A percentile compares a stretch with the other conserved stretches of the same genome.
Conservation (phyloP, 2,329 filamentous ascomycete genomes). For the Calycina herbarum region DNA sequence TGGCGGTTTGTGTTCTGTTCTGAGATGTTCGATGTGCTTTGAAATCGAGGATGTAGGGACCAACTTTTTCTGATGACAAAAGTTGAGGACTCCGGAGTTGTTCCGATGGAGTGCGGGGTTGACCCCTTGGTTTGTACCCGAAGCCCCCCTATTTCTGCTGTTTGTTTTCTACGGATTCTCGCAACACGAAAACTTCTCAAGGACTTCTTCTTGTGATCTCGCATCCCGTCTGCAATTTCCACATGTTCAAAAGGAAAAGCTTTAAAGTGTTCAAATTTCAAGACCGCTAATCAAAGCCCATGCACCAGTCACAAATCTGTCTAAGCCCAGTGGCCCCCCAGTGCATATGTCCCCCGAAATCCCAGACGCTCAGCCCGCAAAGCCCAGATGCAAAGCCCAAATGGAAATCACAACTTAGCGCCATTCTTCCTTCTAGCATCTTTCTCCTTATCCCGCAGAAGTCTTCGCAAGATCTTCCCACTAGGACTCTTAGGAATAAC, state of each 20-base stretch:
- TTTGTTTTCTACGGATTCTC: background rate
- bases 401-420: slow-evolving; percentile 60
- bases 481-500: slow-evolving; percentile 71
- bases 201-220: too few species aligned
- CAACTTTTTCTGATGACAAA: slow-evolving; percentile 24
- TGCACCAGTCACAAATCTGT: background rate
- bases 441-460: slow-evolving; percentile 74
- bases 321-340: background rate
- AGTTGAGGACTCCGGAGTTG: slow-evolving; percentile 8
- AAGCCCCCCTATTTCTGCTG: background rate
- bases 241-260: background rate
- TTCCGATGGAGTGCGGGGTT: slow-evolving; percentile 3
- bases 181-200: too few species aligned
- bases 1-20: slow-evolving; percentile 5
- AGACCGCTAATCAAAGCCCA: background rate
- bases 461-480: slow-evolving; percentile 70
- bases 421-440: slow-evolving; percentile 63
- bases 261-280: background rate
- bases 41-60: slow-evolving; percentile 19
- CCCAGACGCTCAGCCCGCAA: background rate
- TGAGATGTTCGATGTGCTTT: slow-evolving; percentile 22
- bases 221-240: too few species aligned
- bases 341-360: background rate
- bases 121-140: background rate
- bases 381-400: background rate